Evolutionary conservation across 345 rosid species (phyloP).

Genomic region (Arabidopsis arenosa): DNA sequence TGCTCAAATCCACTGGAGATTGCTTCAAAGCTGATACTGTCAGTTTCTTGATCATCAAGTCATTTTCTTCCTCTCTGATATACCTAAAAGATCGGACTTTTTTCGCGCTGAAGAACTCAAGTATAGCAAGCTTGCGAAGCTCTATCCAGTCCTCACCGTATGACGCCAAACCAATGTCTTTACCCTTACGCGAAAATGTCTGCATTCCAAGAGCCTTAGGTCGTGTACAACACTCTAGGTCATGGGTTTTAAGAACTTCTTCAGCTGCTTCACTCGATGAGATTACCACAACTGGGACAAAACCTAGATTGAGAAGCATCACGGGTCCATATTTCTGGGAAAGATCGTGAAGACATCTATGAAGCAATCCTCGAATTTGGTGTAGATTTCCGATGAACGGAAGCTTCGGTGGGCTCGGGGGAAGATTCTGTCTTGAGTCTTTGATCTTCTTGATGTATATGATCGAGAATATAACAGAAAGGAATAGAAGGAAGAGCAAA

Average conservation of each 20-base stretch:
- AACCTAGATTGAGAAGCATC: constrained; percentile 39
- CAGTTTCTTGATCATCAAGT: constrained; percentile 37
- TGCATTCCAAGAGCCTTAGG: not conserved
- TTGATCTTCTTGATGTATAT: no score
- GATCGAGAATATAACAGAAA: no score
- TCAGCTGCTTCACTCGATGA: constrained; percentile 45
- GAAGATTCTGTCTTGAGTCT: no score
- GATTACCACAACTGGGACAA: constrained; percentile 34
- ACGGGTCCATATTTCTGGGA: constrained; percentile 32
- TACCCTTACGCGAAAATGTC: no score
- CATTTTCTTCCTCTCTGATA: constrained; percentile 40
- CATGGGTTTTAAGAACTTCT: constrained; percentile 43
- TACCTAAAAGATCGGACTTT: constrained; percentile 34
- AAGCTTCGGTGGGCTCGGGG: no score
- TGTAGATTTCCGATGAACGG: no score
- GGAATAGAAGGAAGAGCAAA: no score
- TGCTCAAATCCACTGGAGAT: constrained; percentile 30
- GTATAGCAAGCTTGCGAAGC: constrained; percentile 41
- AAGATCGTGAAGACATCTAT: no score
- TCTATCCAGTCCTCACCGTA: constrained; percentile 35
- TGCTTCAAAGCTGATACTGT: constrained; percentile 29
- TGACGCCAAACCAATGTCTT: no score
- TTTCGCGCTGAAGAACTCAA: constrained; percentile 19
- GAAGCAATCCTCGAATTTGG: no score
- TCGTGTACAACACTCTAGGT: constrained; percentile 48